phyloP scores from a whole-genome alignment of 78 protist genomes.

The Planoprotostelium fungivorum region DNA sequence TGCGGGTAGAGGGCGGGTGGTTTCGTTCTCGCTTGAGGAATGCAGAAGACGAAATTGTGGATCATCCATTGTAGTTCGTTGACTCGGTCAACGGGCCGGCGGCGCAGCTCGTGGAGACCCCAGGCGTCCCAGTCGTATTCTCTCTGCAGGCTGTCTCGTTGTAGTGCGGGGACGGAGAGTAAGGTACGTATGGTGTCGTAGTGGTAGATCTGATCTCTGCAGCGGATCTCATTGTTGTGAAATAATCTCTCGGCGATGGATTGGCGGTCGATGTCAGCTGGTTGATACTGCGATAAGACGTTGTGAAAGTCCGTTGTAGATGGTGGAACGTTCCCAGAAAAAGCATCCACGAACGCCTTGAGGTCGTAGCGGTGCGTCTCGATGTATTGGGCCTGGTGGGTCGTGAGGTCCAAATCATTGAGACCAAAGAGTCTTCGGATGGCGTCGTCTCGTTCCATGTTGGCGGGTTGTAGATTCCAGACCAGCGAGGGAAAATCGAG shows the following conservation, averaged over 20 bases:
- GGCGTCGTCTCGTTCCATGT: not conserved
- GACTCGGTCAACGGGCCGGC: slow-evolving; percentile 14
- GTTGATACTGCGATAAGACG: too few species aligned
- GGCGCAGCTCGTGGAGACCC: slow-evolving; percentile 5
- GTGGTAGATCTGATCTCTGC: not conserved
- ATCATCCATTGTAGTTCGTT: slow-evolving; percentile 4
- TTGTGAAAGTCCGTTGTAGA: too few species aligned
- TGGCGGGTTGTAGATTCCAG: not conserved
- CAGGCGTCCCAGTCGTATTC: not conserved
- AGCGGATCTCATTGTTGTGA: not conserved
- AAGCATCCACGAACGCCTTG: too few species aligned
- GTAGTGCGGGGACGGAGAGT: too few species aligned
- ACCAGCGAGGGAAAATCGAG: not conserved
- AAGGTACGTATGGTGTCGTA: not conserved
- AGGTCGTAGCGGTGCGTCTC: too few species aligned
- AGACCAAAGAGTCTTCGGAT: not conserved
- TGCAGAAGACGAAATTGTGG: slow-evolving; percentile 29
- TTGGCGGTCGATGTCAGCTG: too few species aligned
- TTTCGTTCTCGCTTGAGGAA: slow-evolving; percentile 40
- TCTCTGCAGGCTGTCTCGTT: not conserved
- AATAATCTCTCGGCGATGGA: not conserved
- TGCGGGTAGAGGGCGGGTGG: slow-evolving; percentile 13
- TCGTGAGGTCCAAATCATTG: not conserved
- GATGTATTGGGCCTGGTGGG: not conserved
- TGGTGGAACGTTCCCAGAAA: too few species aligned